Evolutionary conservation across 805 yeast genomes (phyloP), one percentile per base, ranked within the genome.

Genomic region (Millerago galiae): DNA sequence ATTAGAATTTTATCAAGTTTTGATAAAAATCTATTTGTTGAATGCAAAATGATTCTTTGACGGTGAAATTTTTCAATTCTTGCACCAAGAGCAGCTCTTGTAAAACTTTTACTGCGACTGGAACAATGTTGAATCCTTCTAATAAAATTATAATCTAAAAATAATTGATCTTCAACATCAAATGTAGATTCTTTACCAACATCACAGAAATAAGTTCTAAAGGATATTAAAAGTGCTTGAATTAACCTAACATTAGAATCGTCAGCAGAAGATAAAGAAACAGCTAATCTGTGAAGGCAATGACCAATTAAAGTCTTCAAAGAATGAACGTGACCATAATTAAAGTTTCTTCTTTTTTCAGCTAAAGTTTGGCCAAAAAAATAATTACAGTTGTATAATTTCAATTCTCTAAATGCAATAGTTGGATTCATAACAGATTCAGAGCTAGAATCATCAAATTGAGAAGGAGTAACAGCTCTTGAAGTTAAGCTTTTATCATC

Each of bases 161-260:
- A 65, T 5, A 80, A 59, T 26, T 65, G 74, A 35, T 78, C 81
- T 44, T 79, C 75, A 4, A 72, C 65, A 34, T 72, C 79, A 38
- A 80, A 71, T 1, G 81, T 61, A 11, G 83, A 66, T 50, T 86
- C 95, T 42, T 76, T 72, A 2, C 95, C 95, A 21, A 83, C 82
- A 55, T 88, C 93, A 21, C 83, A 70, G 51, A 83, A 81, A 87
- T 95, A 93, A 7, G 82, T 76, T 47, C 82, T 78, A 35, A 83
- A 57, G 3, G 82, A 79, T 53, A 77, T 75, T 27, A 88, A 62
- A 28, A 82, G 69, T 36, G 78, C 75, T 47, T 77, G 77, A 56
- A 81, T 73, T 6, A 83, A 57, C 11, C 75, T 74, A 8, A 83
- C 74, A 46, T 86, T 82, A 35, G 72, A 72, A 38, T 74, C 62